Conservation (phyloP, 225 moss, liverwort and hornwort genomes). For the Polytrichum formosum region DNA sequence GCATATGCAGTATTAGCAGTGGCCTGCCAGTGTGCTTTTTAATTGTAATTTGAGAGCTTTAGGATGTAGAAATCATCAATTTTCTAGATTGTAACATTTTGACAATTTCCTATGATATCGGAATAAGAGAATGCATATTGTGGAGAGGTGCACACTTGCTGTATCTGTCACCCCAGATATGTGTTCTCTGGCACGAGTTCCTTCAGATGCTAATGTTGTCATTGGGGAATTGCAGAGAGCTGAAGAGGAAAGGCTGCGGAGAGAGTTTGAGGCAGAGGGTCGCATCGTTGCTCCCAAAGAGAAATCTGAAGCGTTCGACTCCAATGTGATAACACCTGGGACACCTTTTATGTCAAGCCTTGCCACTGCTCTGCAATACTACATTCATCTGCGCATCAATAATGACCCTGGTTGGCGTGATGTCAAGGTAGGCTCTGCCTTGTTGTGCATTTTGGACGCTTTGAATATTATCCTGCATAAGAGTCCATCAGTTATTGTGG, state of each 20-base stretch:
- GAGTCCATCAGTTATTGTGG: no score
- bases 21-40: not conserved
- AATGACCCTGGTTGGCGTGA: conserved; percentile 87
- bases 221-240: conserved; percentile 39
- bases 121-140: no score
- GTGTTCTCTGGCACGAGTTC: not conserved
- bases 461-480: no score
- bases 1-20: not conserved
- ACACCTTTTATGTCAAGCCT: conserved; percentile 93
- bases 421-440: conserved; percentile 56
- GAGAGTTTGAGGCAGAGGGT: conserved; percentile 86
- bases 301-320: conserved; percentile 77
- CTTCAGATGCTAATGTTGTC: not conserved
- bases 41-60: not conserved
- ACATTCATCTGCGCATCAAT: conserved; percentile 87
- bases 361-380: conserved; percentile 86
- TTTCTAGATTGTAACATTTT: no score
- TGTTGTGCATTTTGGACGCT: no score
- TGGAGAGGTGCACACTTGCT: no score
- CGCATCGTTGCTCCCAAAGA: conserved; percentile 75
- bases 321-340: conserved; percentile 96
- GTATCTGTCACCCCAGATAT: no score
- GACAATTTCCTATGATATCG: not conserved
- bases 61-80: no score
- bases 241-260: conserved; percentile 86